Percentiles rank a stretch among this genome's conserved stretches.
phyloP scores from a whole-genome alignment of 371 early-diverging fungal genomes.

The Capniomyces stellatus region DNA sequence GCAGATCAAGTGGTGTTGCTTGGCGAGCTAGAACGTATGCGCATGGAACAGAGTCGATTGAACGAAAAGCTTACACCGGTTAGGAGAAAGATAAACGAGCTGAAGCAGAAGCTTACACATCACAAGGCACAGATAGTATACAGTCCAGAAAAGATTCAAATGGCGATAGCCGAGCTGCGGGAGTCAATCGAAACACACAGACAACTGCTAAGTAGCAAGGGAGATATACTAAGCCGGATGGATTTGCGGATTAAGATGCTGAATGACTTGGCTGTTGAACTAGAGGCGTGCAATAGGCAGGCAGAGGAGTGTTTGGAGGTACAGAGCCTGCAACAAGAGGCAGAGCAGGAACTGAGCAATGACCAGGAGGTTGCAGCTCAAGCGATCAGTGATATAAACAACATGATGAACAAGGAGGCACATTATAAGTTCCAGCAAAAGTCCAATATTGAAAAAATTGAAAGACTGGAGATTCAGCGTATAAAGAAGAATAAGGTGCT shows the following conservation, averaged over 20 bases:
- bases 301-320: not conserved
- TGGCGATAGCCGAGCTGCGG: slow-evolving; percentile 34
- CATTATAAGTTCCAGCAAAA: not conserved
- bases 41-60: slow-evolving; percentile 7
- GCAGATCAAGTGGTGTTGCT: not conserved
- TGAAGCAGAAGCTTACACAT: slow-evolving; percentile 25
- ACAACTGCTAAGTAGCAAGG: slow-evolving; percentile 14
- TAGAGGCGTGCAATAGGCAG: not conserved
- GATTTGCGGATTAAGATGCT: not conserved
- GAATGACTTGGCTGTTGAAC: not conserved
- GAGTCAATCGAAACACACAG: slow-evolving; percentile 19
- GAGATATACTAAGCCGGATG: slow-evolving; percentile 9
- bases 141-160: slow-evolving; percentile 41
- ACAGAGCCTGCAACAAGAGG: not conserved
- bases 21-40: slow-evolving; percentile 6
- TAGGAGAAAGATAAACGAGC: slow-evolving; percentile 23
- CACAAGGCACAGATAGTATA: slow-evolving; percentile 35
- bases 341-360: not conserved
- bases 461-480: not conserved
- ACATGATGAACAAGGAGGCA: not conserved
- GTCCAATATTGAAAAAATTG: not conserved
- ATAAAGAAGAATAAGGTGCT: not conserved
- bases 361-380: not conserved
- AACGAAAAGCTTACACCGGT: slow-evolving; percentile 26
- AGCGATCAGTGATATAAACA: not conserved